These are phyloP conservation scores for Pisolithus orientalis DNA, from an alignment of 768 basidiomycete species.

Conservation along the genomic window DNA sequence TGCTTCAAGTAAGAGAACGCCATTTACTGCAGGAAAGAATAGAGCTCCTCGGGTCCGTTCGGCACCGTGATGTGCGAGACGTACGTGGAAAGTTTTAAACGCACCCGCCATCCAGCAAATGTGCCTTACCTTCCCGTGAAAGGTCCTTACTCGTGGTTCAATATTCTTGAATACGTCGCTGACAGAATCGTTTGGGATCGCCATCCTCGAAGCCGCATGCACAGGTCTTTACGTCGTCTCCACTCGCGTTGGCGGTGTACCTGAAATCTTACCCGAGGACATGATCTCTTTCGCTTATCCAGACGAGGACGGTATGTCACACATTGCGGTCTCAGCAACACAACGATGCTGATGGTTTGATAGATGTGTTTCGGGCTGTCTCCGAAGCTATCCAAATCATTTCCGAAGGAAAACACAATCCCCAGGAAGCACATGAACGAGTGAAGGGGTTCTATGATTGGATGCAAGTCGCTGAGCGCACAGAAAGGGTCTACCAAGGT, in stretches of 20 bases:
- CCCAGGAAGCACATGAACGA: slow-evolving; percentile 66
- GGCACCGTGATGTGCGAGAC: slow-evolving; percentile 74
- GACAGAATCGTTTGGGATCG: slow-evolving; percentile 95
- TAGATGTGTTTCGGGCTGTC: slow-evolving; percentile 83
- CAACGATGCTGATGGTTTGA: background rate
- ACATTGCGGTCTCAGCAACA: background rate
- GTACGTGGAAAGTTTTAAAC: slow-evolving; percentile 35
- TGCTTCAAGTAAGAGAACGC: slow-evolving; percentile 94
- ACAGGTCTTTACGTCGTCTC: slow-evolving; percentile 91
- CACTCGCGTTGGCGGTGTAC: slow-evolving; percentile 91
- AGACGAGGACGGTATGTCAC: slow-evolving; percentile 78
- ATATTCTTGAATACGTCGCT: slow-evolving; percentile 95
- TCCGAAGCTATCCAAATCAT: slow-evolving; percentile 75
- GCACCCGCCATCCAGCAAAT: background rate
- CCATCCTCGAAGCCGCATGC: slow-evolving; percentile 95
- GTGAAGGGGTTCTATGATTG: slow-evolving; percentile 85
- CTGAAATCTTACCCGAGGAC: slow-evolving; percentile 88
- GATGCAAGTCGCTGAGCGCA: slow-evolving; percentile 70
- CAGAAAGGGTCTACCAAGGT: slow-evolving; percentile 74
- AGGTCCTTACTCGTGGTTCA: slow-evolving; percentile 83
- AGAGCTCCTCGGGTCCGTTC: slow-evolving; percentile 78
- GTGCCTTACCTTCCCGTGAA: background rate
- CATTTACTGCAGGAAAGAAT: slow-evolving; percentile 86
- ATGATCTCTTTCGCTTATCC: slow-evolving; percentile 95
- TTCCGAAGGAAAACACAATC: slow-evolving; percentile 62